Evolutionary conservation across 176 grass and related monocot species (phyloP), one percentile per base, ranked within the genome.

Genomic region (Carex kokanica): DNA sequence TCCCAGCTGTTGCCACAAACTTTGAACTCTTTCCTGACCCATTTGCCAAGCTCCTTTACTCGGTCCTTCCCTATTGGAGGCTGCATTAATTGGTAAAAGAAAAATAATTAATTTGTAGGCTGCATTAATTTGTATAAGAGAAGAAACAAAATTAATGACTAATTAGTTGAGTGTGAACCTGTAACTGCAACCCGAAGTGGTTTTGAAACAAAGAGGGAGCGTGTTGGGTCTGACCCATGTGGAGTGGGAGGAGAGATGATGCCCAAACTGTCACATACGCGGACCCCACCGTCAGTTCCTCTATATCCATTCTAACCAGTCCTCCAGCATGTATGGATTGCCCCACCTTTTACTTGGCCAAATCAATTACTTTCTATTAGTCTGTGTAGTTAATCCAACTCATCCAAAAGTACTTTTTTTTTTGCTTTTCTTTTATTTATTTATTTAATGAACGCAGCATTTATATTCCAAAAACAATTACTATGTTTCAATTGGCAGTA

Each of bases 221-320:
- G 47, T 93, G 91, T 85, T 95, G 90, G 3, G 91, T 91, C 81
- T 91, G 94, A 38, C 93, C 93, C 93, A 95, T 98, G 87, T 98
- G 96, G 86, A 98, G 89, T 25, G 92, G 96, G 21, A 95, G 79
- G 64, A 90, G 92, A 78, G 91, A 51, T 63, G 96, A 95, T 49
- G 91, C 93, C 96, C 93, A 98, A 81, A 98, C 88, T 0, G 93
- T 98, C 52, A 95, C 74, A 25, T 98, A 98, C 4, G 86, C 70
- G 7, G 95, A 90, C 31, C 90, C 88, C 56, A 91, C 84, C 13
- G 83, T 86, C 81, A 85, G 79, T 14, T 98, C 89, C 83, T 93
- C 91, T 43, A 98, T 60, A 27, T 95, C 91, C 64, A 98, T 47
- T 20, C 93, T 83, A 11, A 86, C 85, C 66, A 95, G 11, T 32